Evolutionary conservation across 148 eudicot genomes (phyloP).

Genomic region (Vaccinium myrtillus): DNA sequence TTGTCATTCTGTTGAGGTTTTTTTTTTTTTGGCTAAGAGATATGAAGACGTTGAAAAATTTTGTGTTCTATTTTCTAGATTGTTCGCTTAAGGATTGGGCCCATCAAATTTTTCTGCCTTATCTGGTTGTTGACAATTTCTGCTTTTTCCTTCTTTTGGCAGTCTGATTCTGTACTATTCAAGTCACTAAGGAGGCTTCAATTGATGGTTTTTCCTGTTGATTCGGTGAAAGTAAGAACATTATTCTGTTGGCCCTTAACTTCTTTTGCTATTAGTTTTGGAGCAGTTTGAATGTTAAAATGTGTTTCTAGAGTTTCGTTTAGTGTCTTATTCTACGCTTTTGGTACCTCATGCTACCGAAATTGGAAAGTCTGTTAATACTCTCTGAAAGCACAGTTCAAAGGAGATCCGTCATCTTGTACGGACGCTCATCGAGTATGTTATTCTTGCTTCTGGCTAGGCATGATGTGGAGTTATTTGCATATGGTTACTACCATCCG

Average conservation of each 20-base stretch:
- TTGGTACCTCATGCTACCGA: constrained; percentile 66
- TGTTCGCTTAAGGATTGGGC: background rate
- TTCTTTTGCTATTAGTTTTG: constrained; percentile 10
- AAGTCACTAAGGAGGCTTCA: constrained; percentile 85
- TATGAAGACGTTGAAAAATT: background rate
- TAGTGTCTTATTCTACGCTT: constrained; percentile 6
- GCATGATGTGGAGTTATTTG: background rate
- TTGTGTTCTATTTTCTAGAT: background rate
- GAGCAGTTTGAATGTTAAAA: background rate
- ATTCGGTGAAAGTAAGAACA: no score
- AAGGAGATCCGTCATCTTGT: constrained; percentile 60
- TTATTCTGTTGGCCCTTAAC: constrained; percentile 14
- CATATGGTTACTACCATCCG: background rate
- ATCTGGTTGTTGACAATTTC: constrained; percentile 19
- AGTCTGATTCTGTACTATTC: constrained; percentile 23
- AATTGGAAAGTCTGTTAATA: constrained; percentile 83
- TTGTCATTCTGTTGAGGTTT: background rate
- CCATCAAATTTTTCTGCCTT: background rate
- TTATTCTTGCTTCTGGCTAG: constrained; percentile 18
- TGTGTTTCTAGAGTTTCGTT: background rate
- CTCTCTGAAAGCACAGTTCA: constrained; percentile 57
- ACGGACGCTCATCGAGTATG: constrained; percentile 68
- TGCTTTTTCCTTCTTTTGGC: constrained; percentile 19
- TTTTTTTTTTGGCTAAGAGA: background rate
- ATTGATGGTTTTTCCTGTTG: constrained; percentile 47